phyloP scores from a whole-genome alignment of 2,329 filamentous ascomycete genomes.

The Sclerotinia trifoliorum region DNA sequence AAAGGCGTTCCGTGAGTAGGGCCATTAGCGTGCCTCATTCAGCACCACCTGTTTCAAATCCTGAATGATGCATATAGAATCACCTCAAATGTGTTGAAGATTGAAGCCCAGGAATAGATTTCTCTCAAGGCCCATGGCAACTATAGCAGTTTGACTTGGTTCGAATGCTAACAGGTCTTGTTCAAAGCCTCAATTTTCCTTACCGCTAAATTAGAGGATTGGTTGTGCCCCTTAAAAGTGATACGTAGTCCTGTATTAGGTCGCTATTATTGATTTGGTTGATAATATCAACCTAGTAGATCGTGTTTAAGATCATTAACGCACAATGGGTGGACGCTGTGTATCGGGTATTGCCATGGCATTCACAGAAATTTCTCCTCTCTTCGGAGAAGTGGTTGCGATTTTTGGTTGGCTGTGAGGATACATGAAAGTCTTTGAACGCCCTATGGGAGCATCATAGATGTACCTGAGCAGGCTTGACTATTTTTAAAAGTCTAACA shows the following conservation, averaged over 20 bases:
- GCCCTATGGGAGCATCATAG: too few relatives aligned
- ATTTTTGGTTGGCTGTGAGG: too few relatives aligned
- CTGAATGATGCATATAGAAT: background rate
- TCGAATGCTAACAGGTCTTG: too few relatives aligned
- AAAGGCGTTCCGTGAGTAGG: background rate
- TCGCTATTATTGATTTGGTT: background rate
- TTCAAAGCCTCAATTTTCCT: background rate
- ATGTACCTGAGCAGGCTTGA: too few relatives aligned
- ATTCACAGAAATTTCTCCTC: background rate
- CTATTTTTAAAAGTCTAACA: too few relatives aligned
- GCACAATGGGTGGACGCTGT: background rate
- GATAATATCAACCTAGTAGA: background rate
- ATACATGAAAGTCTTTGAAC: too few relatives aligned
- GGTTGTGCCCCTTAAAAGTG: background rate
- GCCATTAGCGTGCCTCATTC: background rate
- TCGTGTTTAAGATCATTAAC: background rate
- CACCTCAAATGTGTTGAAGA: too few relatives aligned
- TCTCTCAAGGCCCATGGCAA: too few relatives aligned
- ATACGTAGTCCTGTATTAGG: background rate
- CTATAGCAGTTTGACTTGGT: too few relatives aligned
- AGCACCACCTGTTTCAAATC: background rate
- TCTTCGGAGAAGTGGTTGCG: too few relatives aligned
- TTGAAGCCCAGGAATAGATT: too few relatives aligned
- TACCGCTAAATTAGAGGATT: background rate
- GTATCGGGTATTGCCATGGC: too few relatives aligned